Conservation (phyloP, 1,284 basidiomycete genomes). For the Puccinia brachypodii region DNA sequence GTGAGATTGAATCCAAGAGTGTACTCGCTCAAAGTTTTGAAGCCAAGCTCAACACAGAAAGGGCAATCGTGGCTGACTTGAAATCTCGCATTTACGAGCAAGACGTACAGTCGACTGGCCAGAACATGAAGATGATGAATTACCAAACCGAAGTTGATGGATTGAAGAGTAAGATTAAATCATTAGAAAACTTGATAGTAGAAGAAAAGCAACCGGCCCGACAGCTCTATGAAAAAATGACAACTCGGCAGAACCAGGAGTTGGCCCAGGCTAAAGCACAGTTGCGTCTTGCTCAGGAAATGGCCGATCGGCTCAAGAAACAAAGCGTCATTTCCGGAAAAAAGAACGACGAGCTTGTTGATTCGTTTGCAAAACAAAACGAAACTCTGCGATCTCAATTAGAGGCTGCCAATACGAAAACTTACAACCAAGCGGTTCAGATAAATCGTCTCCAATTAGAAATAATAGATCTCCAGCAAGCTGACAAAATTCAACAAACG, state of each 20-base stretch:
- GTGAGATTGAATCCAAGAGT: too few species aligned
- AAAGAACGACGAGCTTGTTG: constrained; percentile 9
- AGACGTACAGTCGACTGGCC: constrained; percentile 11
- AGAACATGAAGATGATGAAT: neutral
- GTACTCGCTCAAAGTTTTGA: neutral
- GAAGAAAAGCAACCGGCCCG: constrained; percentile 13
- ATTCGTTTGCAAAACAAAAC: neutral
- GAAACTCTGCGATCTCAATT: neutral
- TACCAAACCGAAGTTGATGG: neutral
- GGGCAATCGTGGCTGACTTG: neutral
- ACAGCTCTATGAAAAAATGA: neutral
- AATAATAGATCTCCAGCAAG: neutral
- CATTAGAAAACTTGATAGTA: neutral
- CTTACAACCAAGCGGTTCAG: neutral
- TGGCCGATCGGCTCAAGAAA: neutral
- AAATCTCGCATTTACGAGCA: neutral
- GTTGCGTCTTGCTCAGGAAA: neutral
- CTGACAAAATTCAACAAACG: neutral
- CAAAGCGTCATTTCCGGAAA: neutral
- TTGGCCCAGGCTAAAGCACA: neutral
- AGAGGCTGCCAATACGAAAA: neutral
- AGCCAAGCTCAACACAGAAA: neutral
- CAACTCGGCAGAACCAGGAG: neutral
- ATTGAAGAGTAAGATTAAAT: neutral
- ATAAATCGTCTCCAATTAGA: neutral